Conservation (phyloP, 257 asterid species). For the Linaria vulgaris region DNA sequence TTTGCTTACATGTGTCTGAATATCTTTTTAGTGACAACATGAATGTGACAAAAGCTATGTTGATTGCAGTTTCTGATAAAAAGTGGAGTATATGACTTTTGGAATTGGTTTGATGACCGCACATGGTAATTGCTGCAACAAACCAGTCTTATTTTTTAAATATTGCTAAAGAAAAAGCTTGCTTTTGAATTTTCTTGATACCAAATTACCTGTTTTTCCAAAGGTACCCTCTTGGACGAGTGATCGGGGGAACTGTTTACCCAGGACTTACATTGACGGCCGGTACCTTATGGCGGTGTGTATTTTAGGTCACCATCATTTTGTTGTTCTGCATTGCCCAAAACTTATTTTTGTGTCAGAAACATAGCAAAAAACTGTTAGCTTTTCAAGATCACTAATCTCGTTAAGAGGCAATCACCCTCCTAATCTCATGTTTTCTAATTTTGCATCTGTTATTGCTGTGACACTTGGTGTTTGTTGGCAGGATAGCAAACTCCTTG, state of each 20-base stretch:
- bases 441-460: slow-evolving; percentile 29
- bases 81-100: slow-evolving; percentile 95
- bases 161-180: not conserved
- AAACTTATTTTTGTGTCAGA: not conserved
- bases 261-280: slow-evolving; percentile 99
- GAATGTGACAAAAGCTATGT: slow-evolving; percentile 36
- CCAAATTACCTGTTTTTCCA: slow-evolving; percentile 6
- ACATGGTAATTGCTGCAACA: slow-evolving; percentile 70
- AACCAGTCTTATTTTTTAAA: slow-evolving; percentile 4
- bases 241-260: slow-evolving; percentile 98
- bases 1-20: slow-evolving; percentile 11
- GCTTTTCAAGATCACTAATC: not conserved
- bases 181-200: slow-evolving; percentile 2
- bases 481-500: slow-evolving; percentile 83
- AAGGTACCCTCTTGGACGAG: slow-evolving; percentile 99
- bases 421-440: slow-evolving; percentile 3
- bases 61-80: slow-evolving; percentile 80
- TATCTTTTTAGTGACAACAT: slow-evolving; percentile 10
- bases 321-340: not conserved
- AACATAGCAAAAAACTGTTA: not conserved
- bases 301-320: slow-evolving; percentile 14
- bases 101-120: slow-evolving; percentile 99
- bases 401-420: not conserved
- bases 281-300: slow-evolving; percentile 86
- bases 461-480: slow-evolving; percentile 27